Conservation (phyloP, 495 filamentous ascomycete species). For the Amphirosellinia nigrospora region DNA sequence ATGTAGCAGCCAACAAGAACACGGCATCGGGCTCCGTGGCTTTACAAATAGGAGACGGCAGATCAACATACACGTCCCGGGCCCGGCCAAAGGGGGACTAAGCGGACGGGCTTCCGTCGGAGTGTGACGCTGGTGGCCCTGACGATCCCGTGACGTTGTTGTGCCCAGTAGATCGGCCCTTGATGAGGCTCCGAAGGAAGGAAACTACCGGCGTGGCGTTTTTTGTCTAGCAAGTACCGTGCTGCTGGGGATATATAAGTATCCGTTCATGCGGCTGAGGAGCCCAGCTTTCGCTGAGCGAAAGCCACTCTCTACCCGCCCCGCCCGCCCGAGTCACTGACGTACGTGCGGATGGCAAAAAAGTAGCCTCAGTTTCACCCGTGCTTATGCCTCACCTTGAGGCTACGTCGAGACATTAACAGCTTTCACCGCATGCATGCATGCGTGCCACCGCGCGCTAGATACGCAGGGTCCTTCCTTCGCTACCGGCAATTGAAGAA, state of each 20-base stretch:
- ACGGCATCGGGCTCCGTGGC: not conserved
- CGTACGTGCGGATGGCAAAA: not conserved
- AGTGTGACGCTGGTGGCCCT: not conserved
- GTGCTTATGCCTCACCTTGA: not conserved
- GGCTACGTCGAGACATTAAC: not conserved
- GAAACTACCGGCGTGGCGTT: not conserved
- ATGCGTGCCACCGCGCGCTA: not conserved
- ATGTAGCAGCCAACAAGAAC: not conserved
- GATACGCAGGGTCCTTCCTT: not conserved
- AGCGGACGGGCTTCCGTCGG: not conserved
- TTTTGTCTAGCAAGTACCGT: not conserved
- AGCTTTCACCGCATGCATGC: not conserved
- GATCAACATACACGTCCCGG: not conserved
- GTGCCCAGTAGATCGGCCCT: not conserved
- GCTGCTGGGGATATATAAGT: not conserved
- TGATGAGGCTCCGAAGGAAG: conserved; percentile 4
- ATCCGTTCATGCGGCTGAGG: not conserved
- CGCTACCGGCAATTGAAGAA: not conserved
- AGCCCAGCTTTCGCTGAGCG: not conserved
- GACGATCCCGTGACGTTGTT: not conserved
- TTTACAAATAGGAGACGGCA: not conserved
- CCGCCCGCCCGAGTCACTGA: not conserved
- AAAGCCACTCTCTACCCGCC: no score
- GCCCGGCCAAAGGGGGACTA: not conserved
- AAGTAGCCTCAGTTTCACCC: not conserved